These are phyloP conservation scores for Globisporangium cylindrosporum DNA, from an alignment of 352 stramenopile species.

Conservation along the genomic window DNA sequence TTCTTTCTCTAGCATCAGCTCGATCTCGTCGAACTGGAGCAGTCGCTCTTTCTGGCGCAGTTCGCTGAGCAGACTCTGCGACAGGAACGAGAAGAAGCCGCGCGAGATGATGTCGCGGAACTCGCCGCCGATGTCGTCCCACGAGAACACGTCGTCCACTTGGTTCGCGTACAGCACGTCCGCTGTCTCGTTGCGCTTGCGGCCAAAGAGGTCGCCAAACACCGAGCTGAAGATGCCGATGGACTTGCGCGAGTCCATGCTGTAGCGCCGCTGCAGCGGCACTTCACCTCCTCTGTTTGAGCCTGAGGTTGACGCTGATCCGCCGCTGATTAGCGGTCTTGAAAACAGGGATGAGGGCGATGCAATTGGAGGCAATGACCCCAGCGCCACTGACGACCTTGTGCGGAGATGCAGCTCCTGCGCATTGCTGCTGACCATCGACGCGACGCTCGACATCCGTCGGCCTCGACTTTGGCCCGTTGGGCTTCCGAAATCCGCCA, in stretches of 20 bases:
- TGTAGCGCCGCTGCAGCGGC: constrained; percentile 41
- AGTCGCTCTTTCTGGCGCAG: constrained; percentile 25
- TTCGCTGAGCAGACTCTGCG: constrained; percentile 40
- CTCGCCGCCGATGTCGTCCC: constrained; percentile 64
- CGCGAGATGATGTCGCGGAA: constrained; percentile 58
- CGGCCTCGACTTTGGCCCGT: constrained; percentile 4
- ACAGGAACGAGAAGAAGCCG: constrained; percentile 64
- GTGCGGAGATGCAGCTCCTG: constrained; percentile 7
- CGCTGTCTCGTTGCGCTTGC: constrained; percentile 48
- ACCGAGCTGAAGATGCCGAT: constrained; percentile 57
- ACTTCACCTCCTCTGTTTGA: not conserved
- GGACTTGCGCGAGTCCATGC: constrained; percentile 46
- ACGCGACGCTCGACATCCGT: constrained; percentile 10
- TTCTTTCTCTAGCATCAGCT: constrained; percentile 9
- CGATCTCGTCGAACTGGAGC: constrained; percentile 22
- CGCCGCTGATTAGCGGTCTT: not conserved
- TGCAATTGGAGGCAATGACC: not conserved
- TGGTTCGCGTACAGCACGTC: constrained; percentile 43
- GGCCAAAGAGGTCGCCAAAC: constrained; percentile 71
- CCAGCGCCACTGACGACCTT: constrained; percentile 6
- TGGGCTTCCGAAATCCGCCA: constrained; percentile 17
- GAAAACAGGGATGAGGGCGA: not conserved
- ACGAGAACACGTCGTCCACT: constrained; percentile 52
- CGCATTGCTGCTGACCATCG: not conserved
- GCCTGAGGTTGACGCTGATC: constrained; percentile 13